Percentiles rank a stretch among this genome's conserved stretches.
Evolutionary conservation across 2,329 filamentous ascomycete species (phyloP).

Genomic region (Monosporascus sp.): DNA sequence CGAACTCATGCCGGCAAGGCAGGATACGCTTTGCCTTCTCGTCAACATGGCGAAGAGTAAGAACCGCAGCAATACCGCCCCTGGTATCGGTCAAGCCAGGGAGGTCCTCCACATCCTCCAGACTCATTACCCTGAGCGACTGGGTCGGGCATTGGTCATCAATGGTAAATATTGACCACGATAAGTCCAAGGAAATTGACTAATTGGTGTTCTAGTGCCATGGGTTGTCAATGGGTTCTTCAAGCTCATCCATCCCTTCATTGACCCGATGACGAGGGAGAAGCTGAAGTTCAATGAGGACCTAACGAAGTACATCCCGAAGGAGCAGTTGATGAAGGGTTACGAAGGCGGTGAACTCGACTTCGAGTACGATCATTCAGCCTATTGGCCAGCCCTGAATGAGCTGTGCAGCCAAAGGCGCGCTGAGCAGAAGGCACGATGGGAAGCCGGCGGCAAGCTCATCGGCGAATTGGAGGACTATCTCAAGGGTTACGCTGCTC

Average conservation of each 20-base stretch:
- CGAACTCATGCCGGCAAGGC: conserved; percentile 79
- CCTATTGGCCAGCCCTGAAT: conserved; percentile 85
- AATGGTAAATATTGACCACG: conserved; percentile 56
- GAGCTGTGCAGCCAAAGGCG: conserved; percentile 63
- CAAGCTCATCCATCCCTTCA: conserved; percentile 92
- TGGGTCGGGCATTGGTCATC: conserved; percentile 83
- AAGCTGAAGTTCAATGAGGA: conserved; percentile 99
- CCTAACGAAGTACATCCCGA: conserved; percentile 73
- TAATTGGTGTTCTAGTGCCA: conserved; percentile 54
- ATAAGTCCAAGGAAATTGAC: neutral
- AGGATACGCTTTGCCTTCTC: conserved; percentile 80
- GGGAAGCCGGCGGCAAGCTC: conserved; percentile 72
- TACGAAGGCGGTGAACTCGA: conserved; percentile 71
- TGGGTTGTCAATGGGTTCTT: conserved; percentile 93
- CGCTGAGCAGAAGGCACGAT: conserved; percentile 60
- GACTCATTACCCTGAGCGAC: conserved; percentile 88
- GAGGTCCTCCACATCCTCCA: conserved; percentile 89
- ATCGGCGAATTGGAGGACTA: conserved; percentile 87
- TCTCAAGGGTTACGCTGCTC: conserved; percentile 55
- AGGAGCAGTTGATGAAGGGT: conserved; percentile 74
- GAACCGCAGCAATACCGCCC: conserved; percentile 65
- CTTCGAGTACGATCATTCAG: conserved; percentile 84
- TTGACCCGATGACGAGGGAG: conserved; percentile 86
- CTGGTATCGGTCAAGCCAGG: conserved; percentile 68
- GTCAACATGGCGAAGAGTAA: conserved; percentile 87